phyloP scores from a whole-genome alignment of 352 stramenopile species.

The Phytophthora citricola region DNA sequence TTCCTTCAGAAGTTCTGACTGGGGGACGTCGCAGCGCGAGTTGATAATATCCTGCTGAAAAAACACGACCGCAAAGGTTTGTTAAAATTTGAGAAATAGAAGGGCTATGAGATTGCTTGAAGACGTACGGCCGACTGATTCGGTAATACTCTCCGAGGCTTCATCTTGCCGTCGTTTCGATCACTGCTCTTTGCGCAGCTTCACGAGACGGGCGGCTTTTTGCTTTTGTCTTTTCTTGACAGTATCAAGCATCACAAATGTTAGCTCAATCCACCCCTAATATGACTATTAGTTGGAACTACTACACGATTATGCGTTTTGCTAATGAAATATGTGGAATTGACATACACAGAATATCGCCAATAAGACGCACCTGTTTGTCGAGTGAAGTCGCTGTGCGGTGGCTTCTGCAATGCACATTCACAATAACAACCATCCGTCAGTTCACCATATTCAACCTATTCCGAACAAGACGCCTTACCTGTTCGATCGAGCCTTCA shows the following conservation, averaged over 20 bases:
- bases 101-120: not conserved
- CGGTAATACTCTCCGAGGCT: constrained; percentile 3
- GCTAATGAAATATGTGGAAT: too few species aligned
- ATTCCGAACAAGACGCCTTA: not conserved
- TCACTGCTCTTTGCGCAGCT: constrained; percentile 30
- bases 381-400: not conserved
- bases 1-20: constrained; percentile 70
- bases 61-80: constrained; percentile 10
- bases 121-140: constrained; percentile 15
- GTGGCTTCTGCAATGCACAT: constrained; percentile 14
- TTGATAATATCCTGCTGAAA: constrained; percentile 67
- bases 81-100: not conserved
- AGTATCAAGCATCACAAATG: constrained; percentile 2
- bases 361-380: constrained; percentile 12
- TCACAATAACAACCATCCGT: constrained; percentile 2
- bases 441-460: not conserved
- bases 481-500: constrained; percentile 24
- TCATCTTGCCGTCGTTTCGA: constrained; percentile 18
- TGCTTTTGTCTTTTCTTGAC: constrained; percentile 22
- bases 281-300: too few species aligned
- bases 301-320: too few species aligned
- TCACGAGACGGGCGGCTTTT: constrained; percentile 1
- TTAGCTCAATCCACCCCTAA: constrained; percentile 1
- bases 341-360: not conserved
- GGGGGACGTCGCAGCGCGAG: constrained; percentile 62